Percentiles rank a stretch among this genome's conserved stretches.
phyloP scores from a whole-genome alignment of 1,139 yeast genomes.

The Geotrichum aggregatum region DNA sequence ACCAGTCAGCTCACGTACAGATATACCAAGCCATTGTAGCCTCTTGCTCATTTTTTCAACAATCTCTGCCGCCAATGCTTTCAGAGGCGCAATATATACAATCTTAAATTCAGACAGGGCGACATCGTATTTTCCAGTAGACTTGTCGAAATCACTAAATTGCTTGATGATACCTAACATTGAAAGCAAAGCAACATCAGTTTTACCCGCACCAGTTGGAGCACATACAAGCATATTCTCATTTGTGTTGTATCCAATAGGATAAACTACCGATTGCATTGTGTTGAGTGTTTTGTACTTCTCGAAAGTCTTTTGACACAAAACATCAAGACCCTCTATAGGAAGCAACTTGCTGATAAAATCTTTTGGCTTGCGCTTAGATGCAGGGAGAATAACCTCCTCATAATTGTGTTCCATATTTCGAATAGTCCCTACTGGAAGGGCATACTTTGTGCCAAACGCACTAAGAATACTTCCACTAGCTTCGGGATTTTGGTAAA shows the following conservation, averaged over 20 bases:
- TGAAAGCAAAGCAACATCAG: constrained; percentile 89
- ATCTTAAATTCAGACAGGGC: constrained; percentile 82
- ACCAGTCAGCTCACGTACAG: constrained; percentile 88
- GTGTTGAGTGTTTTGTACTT: constrained; percentile 74
- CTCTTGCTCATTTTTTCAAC: constrained; percentile 82
- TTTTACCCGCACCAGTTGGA: constrained; percentile 99
- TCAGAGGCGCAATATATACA: constrained; percentile 91
- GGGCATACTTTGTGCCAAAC: constrained; percentile 71
- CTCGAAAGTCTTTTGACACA: constrained; percentile 81
- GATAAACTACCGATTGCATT: constrained; percentile 88
- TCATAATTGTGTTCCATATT: constrained; percentile 58
- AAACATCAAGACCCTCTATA: constrained; percentile 60
- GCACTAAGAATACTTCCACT: constrained; percentile 62
- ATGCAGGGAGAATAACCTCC: constrained; percentile 77
- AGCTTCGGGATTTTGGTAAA: constrained; percentile 65
- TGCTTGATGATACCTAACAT: constrained; percentile 79
- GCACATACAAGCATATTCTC: constrained; percentile 98
- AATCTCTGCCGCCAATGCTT: constrained; percentile 95
- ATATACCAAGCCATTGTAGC: constrained; percentile 77
- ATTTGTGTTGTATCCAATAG: constrained; percentile 87
- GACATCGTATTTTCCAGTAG: constrained; percentile 52
- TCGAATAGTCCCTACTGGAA: constrained; percentile 81
- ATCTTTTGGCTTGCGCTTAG: constrained; percentile 48
- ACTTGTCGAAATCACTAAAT: constrained; percentile 47
- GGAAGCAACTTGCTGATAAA: constrained; percentile 54